Base-by-base conservation (phyloP, 2,329 filamentous ascomycete genomes). In the Sphaerulina musiva region DNA sequence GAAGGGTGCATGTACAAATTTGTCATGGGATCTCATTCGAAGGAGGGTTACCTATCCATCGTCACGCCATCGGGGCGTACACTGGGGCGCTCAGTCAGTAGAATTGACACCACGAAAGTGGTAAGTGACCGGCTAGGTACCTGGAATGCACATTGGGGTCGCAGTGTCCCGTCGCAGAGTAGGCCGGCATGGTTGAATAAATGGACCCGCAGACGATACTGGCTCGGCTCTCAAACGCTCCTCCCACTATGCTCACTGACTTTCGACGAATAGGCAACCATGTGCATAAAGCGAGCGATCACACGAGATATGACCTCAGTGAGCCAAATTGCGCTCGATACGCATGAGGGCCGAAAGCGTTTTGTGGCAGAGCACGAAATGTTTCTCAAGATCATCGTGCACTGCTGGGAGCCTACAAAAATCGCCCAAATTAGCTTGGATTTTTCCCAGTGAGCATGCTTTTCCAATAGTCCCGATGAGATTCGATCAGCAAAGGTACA, bases 1-100 rank as follows among this genome's bases (percentile, higher is more conserved):
- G 50, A 53, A 29, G n/a, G 29, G 34, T 53, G 43, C 43, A 53
- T 53, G 50, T 46, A 53, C 10, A 40, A 40, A 31, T 31, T 43
- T 6, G 40, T 51, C 40, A 14, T 51, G 26, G 48, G 48, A 6
- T 26, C 10, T 12, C 43, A 51, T 12, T 14, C 32, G 4, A 46
- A 44, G 10, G n/a, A 17, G 6, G 42, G 29, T n/a, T 31, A 38
- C 31, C 34, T 51, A n/a, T 38, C 42, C 6, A 14, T 51, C 8
- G n/a, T 32, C 23, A 51, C 48, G 7, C 48, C 48, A 29, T 51
- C 48, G 34, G 48, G 48, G n/a, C 48, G 42, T 12, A 45, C 6
- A 6, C 31, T 51, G n/a, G 48, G 48, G 10, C 44, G 39, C 41
- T 51, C 48, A 26, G 40, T 29, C 14, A 20, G 23, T 51, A n/a